Evolutionary conservation across 345 rosid genomes (phyloP), one percentile per base, ranked within the genome.

Genomic region (Acer campestre): DNA sequence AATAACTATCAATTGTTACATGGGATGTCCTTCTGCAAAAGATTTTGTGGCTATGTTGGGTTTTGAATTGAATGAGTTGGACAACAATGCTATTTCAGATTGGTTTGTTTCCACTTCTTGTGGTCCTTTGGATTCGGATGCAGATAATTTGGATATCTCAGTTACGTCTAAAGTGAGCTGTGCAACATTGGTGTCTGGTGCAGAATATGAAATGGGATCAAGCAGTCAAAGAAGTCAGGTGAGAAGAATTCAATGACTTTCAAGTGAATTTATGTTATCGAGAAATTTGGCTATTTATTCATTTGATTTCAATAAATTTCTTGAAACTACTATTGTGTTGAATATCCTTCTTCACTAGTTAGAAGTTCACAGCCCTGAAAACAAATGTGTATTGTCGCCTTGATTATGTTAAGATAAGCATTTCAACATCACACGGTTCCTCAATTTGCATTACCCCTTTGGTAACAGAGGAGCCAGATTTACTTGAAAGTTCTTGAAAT

Each of bases 11-110:
- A 74, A 82, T 48, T 84, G 95, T 83, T 95, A 90, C 73, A 84
- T 77, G 22, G 94, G 93, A 40, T 95, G 94, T 69, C 95, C 97
- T 84, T 81, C 91, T 51, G 95, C 97, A 61, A 88, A 83, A 81
- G 95, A 90, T 79, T 89, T 93, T 23, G 90, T 88, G 17, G 82
- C 82, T 22, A 77, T 90, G 78, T 93, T 93, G 91, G 88, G 94
- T 48, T 82, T 88, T 81, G 87, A 85, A 82, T 84, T 83, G 77
- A 83, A 80, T 70, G 84, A 83, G 20, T 14, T 80, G 51, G 81
- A 79, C 10, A 59, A 76, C 69, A 73, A 31, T 77, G 79, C 51
- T 67, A 17, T 63, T 59, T 56, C 53, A 7, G 35, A 71, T 67
- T 79, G 40, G 51, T 64, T 70, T 68, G 75, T 76, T 67, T 77